Evolutionary conservation across 2,329 filamentous ascomycete species (phyloP).

Genomic region (Aspergillus sp.): DNA sequence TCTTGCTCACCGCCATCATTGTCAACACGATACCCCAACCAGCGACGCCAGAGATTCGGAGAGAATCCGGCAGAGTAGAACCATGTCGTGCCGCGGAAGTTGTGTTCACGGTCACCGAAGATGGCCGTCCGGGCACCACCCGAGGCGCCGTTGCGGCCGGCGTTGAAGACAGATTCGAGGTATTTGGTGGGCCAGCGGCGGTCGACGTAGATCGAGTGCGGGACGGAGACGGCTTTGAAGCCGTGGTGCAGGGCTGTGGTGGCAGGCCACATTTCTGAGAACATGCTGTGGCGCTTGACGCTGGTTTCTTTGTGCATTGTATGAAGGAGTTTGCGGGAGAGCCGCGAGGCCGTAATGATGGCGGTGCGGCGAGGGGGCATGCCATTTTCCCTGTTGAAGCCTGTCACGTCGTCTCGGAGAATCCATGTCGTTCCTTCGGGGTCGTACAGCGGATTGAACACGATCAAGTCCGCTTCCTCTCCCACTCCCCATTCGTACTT

Average conservation of each 20-base stretch:
- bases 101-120: constrained; percentile 80
- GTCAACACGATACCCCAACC: constrained; percentile 74
- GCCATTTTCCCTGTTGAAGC: constrained; percentile 60
- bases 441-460: constrained; percentile 86
- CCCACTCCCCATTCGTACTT: constrained; percentile 62
- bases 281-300: constrained; percentile 78
- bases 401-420: constrained; percentile 72
- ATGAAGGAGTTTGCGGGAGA: constrained; percentile 69
- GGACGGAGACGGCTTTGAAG: constrained; percentile 82
- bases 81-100: constrained; percentile 79
- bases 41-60: constrained; percentile 71
- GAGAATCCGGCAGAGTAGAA: constrained; percentile 84
- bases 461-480: constrained; percentile 86
- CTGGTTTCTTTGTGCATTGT: constrained; percentile 89
- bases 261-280: constrained; percentile 93
- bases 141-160: constrained; percentile 62
- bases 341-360: constrained; percentile 80
- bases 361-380: constrained; percentile 66
- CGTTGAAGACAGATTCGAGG: constrained; percentile 72
- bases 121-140: constrained; percentile 66
- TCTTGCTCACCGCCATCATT: constrained; percentile 71
- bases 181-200: constrained; percentile 75
- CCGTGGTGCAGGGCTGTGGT: constrained; percentile 84
- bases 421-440: constrained; percentile 80
- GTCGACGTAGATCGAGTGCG: constrained; percentile 82